Percentiles rank a stretch among this genome's conserved stretches.
Evolutionary conservation across 495 filamentous ascomycete species (phyloP).

Genomic region (Cryomyces antarcticus): DNA sequence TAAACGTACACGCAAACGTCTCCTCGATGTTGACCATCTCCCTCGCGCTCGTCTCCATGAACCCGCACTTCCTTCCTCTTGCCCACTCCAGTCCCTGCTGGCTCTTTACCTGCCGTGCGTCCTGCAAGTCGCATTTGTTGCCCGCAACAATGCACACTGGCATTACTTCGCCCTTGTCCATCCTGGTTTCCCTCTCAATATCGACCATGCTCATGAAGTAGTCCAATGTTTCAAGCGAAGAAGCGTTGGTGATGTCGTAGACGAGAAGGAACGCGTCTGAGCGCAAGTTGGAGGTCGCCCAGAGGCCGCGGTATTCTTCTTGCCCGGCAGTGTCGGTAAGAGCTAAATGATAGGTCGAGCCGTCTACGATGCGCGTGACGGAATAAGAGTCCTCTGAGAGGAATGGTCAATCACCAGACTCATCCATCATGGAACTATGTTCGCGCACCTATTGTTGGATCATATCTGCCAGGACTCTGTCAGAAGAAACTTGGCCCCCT

Average conservation of each 20-base stretch:
- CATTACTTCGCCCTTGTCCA: conserved; percentile 46
- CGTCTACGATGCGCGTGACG: conserved; percentile 77
- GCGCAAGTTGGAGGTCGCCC: conserved; percentile 73
- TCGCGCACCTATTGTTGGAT: conserved; percentile 61
- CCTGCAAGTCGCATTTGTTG: too few relatives aligned
- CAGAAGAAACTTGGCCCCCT: too few relatives aligned
- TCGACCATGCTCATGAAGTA: conserved; percentile 88
- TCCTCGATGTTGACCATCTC: too few relatives aligned
- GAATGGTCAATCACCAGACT: background rate
- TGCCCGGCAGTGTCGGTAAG: too few relatives aligned
- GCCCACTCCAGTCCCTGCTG: too few relatives aligned
- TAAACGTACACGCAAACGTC: conserved; percentile 69
- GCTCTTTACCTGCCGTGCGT: conserved; percentile 46
- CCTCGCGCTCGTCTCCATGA: conserved; percentile 95
- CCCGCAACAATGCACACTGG: conserved; percentile 91
- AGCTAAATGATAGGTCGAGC: conserved; percentile 75
- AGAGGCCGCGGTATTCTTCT: conserved; percentile 91
- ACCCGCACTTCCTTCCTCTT: conserved; percentile 62
- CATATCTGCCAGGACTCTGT: conserved; percentile 66
- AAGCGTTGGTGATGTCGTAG: conserved; percentile 79
- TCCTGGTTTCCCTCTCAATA: conserved; percentile 69
- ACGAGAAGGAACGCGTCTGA: conserved; percentile 90
- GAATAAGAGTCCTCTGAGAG: conserved; percentile 87
- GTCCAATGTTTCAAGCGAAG: conserved; percentile 52
- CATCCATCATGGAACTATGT: conserved; percentile 1